Conservation (phyloP, 768 basidiomycete species). For the Calocybe gangraenosa region DNA sequence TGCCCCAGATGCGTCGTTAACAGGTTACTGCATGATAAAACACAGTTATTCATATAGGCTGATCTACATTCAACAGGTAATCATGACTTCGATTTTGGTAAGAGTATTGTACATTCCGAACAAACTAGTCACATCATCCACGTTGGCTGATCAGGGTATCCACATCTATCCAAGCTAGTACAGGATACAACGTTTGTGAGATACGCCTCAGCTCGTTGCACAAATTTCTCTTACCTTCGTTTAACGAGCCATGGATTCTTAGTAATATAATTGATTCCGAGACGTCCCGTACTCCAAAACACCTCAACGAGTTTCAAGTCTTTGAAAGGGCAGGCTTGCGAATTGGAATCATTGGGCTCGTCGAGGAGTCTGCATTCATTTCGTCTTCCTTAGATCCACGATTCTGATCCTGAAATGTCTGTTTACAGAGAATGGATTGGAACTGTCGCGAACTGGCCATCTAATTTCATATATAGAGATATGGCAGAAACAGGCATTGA, state of each 20-base stretch:
- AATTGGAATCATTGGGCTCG: constrained; percentile 81
- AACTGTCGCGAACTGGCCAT: constrained; percentile 84
- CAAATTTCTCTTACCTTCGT: neutral
- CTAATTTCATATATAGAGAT: constrained; percentile 68
- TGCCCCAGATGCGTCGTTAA: constrained; percentile 73
- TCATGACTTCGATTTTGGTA: constrained; percentile 90
- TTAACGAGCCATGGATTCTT: constrained; percentile 75
- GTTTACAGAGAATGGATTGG: constrained; percentile 76
- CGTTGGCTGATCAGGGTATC: constrained; percentile 41
- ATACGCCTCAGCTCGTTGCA: constrained; percentile 11
- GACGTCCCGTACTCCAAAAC: constrained; percentile 59
- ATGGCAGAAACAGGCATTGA: constrained; percentile 72
- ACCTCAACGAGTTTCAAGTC: constrained; percentile 57
- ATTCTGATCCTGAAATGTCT: neutral
- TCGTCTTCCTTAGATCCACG: neutral
- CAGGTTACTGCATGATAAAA: constrained; percentile 49
- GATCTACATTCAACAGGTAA: constrained; percentile 52
- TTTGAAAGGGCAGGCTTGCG: constrained; percentile 67
- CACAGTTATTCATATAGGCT: neutral
- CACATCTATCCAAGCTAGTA: constrained; percentile 63
- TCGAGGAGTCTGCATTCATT: constrained; percentile 64
- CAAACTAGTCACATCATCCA: neutral
- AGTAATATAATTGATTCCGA: constrained; percentile 78
- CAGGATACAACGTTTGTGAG: constrained; percentile 71
- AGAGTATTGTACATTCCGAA: constrained; percentile 6